Base-by-base conservation (phyloP, 1,284 basidiomycete genomes). In the Cryptococcus sp. region DNA sequence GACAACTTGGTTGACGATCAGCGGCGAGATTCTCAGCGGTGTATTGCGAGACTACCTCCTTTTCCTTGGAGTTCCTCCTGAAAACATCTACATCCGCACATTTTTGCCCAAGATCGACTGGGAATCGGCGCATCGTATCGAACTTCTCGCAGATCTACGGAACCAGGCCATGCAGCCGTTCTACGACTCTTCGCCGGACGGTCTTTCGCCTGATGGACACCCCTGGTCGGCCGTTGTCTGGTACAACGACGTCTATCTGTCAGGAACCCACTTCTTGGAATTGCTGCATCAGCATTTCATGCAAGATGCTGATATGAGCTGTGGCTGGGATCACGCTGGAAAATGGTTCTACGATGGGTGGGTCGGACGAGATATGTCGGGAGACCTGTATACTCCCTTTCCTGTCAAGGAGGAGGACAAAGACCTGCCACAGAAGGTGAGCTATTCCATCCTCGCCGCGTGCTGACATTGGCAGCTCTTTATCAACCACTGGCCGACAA, bases 301-400 rank as follows among this genome's bases (percentile, higher is more conserved):
- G 37, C 72, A 75, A 57, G 58, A 71, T 38, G 71, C 75, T 3
- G 66, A 73, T 56, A 72, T 74, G 60, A 72, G 73, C 3, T 77
- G 75, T 45, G 73, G 71, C 18, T 67, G 73, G 59, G 75, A 77
- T 58, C 74, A 71, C 52, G 63, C 66, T n/a, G 68, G 68, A 12
- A 59, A 62, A 48, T 68, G 71, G 64, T 71, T 75, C 51, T 76
- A 75, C 57, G 74, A 75, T 60, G 72, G 71, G 22, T 76, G 75
- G 73, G 71, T 75, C n/a, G 62, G 71, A 19, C 61, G 74, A 39
- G 69, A 71, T 51, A 74, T 75, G 66, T 52, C 51, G 18, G 74
- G 74, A 3, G 66, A 69, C 56, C 47, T 68, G 47, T 68, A 62
- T 43, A 66, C 62, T 9, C 68, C 60, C 5, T 71, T 71, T 60